These are phyloP conservation scores for Hordeum marinum DNA, from an alignment of 176 grass and related monocot species.

Conservation along the genomic window DNA sequence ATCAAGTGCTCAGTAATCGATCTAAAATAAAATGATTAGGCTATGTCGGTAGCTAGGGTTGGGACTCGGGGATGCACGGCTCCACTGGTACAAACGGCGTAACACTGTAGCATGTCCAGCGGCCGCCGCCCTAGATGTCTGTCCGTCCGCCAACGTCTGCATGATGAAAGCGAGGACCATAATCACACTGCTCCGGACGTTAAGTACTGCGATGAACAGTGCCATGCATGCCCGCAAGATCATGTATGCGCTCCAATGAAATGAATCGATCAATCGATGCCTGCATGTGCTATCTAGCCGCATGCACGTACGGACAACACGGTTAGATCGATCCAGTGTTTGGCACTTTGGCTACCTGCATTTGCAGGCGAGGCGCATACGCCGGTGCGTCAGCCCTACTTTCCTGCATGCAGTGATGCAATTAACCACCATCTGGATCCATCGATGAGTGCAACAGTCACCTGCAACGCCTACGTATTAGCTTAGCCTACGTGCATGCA, in stretches of 20 bases:
- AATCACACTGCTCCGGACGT: background rate
- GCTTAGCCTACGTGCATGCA: background rate
- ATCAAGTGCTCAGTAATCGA: no score
- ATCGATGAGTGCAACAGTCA: background rate
- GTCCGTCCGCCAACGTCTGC: background rate
- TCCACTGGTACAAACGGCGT: background rate
- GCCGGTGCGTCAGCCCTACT: background rate
- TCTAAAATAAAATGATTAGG: no score
- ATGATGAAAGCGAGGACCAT: background rate
- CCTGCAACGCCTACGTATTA: background rate
- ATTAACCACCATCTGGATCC: background rate
- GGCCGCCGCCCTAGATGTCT: background rate
- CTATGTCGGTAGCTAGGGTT: background rate
- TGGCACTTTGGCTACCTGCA: background rate
- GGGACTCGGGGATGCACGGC: background rate
- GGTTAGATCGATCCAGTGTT: background rate
- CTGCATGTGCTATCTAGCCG: background rate
- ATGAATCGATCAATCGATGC: background rate
- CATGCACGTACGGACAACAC: background rate
- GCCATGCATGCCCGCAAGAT: background rate
- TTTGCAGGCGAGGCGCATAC: constrained; percentile 11
- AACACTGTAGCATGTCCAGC: background rate
- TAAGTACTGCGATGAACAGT: background rate
- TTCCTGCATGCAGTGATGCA: background rate
- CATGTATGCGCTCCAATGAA: background rate